Evolutionary conservation across 768 basidiomycete genomes (phyloP).

Genomic region (Suillus variegatus): DNA sequence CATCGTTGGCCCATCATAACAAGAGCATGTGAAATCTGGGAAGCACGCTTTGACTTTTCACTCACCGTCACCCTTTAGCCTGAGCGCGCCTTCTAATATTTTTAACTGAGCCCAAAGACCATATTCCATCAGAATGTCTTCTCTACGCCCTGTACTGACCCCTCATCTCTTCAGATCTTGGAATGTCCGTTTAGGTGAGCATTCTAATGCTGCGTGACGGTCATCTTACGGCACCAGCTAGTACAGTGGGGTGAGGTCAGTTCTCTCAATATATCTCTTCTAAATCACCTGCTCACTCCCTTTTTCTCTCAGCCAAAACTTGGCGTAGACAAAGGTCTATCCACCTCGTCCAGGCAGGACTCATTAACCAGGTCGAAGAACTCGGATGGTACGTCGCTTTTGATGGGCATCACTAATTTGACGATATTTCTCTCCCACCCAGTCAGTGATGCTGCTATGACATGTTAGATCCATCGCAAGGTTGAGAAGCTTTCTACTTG

Average conservation of each 20-base stretch:
- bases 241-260: slow-evolving; percentile 37
- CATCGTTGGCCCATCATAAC: no score
- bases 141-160: slow-evolving; percentile 29
- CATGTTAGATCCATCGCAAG: slow-evolving; percentile 65
- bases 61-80: not conserved
- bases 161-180: no score
- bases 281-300: slow-evolving; percentile 15
- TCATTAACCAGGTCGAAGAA: slow-evolving; percentile 69
- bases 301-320: slow-evolving; percentile 54
- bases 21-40: no score
- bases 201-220: not conserved
- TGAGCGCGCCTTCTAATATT: slow-evolving; percentile 22
- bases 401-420: slow-evolving; percentile 88
- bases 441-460: not conserved
- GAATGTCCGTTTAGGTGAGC: slow-evolving; percentile 90
- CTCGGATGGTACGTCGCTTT: slow-evolving; percentile 94
- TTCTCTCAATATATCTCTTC: not conserved
- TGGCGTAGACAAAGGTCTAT: slow-evolving; percentile 92
- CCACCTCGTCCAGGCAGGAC: slow-evolving; percentile 83
- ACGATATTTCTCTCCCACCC: slow-evolving; percentile 61
- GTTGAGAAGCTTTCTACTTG: slow-evolving; percentile 88
- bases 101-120: slow-evolving; percentile 63
- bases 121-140: slow-evolving; percentile 24
- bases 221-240: slow-evolving; percentile 10
- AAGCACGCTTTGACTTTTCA: not conserved